These are phyloP conservation scores for Colletotrichum cordylinicola DNA, from an alignment of 2,329 filamentous ascomycete species.

Conservation along the genomic window DNA sequence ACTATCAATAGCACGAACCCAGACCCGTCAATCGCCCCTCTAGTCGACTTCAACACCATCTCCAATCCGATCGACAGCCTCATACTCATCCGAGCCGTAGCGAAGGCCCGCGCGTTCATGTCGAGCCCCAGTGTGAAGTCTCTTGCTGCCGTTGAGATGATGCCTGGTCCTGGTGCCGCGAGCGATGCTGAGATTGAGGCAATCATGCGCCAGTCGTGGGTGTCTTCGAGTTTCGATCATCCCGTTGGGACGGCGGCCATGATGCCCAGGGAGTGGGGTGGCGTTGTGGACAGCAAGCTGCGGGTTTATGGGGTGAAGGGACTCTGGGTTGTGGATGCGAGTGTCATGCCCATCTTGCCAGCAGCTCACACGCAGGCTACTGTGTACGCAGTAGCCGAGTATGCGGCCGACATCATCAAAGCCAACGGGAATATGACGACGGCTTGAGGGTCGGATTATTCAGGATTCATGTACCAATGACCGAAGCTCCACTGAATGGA, in stretches of 20 bases:
- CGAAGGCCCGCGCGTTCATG: constrained; percentile 27
- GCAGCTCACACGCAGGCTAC: constrained; percentile 35
- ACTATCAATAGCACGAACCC: constrained; percentile 26
- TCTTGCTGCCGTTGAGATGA: constrained; percentile 20
- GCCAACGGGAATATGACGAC: not conserved
- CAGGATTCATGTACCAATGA: not conserved
- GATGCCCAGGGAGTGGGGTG: constrained; percentile 35
- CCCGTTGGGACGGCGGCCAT: constrained; percentile 35
- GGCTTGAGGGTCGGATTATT: not conserved
- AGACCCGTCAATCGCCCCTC: constrained; percentile 20
- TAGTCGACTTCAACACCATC: constrained; percentile 27
- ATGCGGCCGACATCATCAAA: constrained; percentile 35
- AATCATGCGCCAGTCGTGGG: constrained; percentile 21
- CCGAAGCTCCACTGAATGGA: not conserved
- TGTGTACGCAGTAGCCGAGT: constrained; percentile 35
- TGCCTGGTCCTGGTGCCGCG: constrained; percentile 27
- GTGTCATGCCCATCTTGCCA: constrained; percentile 37
- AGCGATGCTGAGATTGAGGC: constrained; percentile 26
- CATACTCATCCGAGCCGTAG: constrained; percentile 17
- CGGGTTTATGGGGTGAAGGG: constrained; percentile 38
- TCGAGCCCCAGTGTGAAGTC: constrained; percentile 15
- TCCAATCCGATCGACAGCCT: constrained; percentile 26
- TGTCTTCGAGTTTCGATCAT: constrained; percentile 27
- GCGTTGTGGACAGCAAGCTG: constrained; percentile 37
- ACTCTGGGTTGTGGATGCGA: constrained; percentile 41